phyloP scores from a whole-genome alignment of 768 basidiomycete genomes.

The Coprinopsis sp. region DNA sequence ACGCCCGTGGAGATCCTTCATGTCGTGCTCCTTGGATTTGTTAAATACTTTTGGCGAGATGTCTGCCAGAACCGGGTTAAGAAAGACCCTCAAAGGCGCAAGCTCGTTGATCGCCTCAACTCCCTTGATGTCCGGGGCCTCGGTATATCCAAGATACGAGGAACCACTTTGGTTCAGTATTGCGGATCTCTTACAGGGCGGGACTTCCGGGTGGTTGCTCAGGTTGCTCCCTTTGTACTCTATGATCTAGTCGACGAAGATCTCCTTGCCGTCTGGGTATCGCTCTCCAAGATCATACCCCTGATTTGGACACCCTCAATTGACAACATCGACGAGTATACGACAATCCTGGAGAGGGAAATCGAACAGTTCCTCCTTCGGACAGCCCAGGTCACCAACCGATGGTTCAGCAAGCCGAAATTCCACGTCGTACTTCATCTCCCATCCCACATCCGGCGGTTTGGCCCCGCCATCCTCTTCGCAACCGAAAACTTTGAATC shows the following conservation, averaged over 20 bases:
- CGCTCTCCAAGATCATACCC: constrained; percentile 28
- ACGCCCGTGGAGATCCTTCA: constrained; percentile 44
- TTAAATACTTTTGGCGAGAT: constrained; percentile 48
- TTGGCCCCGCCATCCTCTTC: constrained; percentile 40
- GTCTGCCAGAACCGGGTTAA: constrained; percentile 20
- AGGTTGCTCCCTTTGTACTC: constrained; percentile 33
- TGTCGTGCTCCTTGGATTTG: constrained; percentile 38
- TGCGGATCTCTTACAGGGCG: constrained; percentile 32
- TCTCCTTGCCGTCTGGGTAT: constrained; percentile 26
- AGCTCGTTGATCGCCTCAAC: constrained; percentile 22
- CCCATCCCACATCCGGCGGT: constrained; percentile 29
- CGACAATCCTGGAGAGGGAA: constrained; percentile 25
- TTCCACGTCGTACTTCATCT: constrained; percentile 39
- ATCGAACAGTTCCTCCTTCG: constrained; percentile 33
- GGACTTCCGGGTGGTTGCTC: constrained; percentile 29
- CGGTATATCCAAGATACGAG: constrained; percentile 24
- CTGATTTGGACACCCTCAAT: constrained; percentile 40
- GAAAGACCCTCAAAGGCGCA: constrained; percentile 20
- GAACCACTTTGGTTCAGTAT: constrained; percentile 32
- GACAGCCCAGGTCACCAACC: constrained; percentile 23
- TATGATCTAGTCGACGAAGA: constrained; percentile 27
- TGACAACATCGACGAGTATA: constrained; percentile 24
- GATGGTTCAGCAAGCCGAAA: constrained; percentile 41
- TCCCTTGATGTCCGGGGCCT: constrained; percentile 31
- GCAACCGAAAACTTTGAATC: constrained; percentile 41